A percentile compares a stretch with the other conserved stretches of the same genome.
phyloP scores from a whole-genome alignment of 371 early-diverging fungal genomes.

The Sporodiniella umbellata region DNA sequence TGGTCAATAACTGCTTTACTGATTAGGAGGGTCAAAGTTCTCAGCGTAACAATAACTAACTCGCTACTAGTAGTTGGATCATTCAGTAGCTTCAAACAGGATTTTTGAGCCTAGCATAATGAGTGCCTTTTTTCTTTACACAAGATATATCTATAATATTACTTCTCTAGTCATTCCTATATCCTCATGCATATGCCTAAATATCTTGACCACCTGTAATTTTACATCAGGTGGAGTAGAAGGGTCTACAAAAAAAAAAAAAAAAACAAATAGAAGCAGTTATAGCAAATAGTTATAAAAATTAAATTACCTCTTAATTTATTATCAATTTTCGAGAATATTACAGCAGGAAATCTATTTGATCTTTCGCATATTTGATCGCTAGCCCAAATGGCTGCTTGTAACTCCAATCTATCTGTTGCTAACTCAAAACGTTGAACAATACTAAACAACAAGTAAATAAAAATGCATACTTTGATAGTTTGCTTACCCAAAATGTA shows the following conservation, averaged over 20 bases:
- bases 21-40: conserved; percentile 45
- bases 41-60: conserved; percentile 38
- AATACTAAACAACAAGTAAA: conserved; percentile 19
- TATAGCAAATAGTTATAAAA: too few species aligned
- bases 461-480: background rate
- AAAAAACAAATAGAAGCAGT: too few species aligned
- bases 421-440: conserved; percentile 42
- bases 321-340: conserved; percentile 31
- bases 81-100: conserved; percentile 43
- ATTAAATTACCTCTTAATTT: conserved; percentile 30
- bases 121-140: conserved; percentile 8
- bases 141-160: conserved; percentile 8
- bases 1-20: conserved; percentile 50
- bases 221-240: conserved; percentile 40
- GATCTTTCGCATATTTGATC: conserved; percentile 56
- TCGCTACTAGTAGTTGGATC: conserved; percentile 33
- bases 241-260: conserved; percentile 20
- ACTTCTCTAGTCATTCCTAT: conserved; percentile 47
- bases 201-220: conserved; percentile 44
- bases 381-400: conserved; percentile 56
- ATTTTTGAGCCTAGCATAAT: conserved; percentile 37
- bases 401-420: conserved; percentile 49
- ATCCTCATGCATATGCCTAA: conserved; percentile 61
- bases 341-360: conserved; percentile 46
- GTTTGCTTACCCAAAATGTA: conserved; percentile 56